Evolutionary conservation across 257 asterid genomes (phyloP).

Genomic region (Parsonsia alboflavescens): DNA sequence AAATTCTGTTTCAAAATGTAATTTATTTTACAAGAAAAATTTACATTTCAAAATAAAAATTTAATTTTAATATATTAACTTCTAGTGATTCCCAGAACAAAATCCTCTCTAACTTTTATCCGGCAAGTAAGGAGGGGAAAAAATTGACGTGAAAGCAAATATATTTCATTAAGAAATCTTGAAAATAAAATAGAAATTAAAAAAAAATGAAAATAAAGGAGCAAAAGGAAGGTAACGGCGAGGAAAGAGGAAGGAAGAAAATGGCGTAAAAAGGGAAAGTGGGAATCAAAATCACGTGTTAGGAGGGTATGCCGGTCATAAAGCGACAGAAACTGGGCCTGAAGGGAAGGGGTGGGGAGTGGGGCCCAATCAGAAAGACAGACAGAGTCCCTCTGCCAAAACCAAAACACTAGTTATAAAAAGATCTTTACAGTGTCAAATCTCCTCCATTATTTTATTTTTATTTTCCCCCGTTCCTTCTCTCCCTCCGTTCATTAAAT

Average conservation of each 20-base stretch:
- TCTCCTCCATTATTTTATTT: slow-evolving; percentile 2
- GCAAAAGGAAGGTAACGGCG: neutral
- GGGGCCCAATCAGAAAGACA: neutral
- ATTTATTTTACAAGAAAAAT: no score
- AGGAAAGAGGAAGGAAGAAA: no score
- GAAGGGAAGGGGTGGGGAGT: neutral
- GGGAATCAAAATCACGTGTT: neutral
- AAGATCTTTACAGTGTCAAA: slow-evolving; percentile 2
- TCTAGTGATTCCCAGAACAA: no score
- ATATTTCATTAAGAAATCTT: no score
- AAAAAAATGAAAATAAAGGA: neutral
- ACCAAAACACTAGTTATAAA: neutral
- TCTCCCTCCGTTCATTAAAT: neutral
- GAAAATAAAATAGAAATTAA: no score
- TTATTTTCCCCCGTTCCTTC: neutral
- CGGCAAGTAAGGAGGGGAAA: no score
- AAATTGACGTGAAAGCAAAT: no score
- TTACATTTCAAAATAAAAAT: no score
- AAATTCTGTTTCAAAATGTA: no score
- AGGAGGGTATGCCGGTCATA: slow-evolving; percentile 7
- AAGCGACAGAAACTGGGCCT: slow-evolving; percentile 10
- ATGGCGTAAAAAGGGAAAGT: neutral
- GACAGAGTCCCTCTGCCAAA: neutral
- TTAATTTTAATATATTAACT: no score
- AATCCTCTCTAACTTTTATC: no score